A percentile compares a stretch with the other conserved stretches of the same genome.
phyloP scores from a whole-genome alignment of 2,329 filamentous ascomycete genomes.

The Fusarium dlaminii region DNA sequence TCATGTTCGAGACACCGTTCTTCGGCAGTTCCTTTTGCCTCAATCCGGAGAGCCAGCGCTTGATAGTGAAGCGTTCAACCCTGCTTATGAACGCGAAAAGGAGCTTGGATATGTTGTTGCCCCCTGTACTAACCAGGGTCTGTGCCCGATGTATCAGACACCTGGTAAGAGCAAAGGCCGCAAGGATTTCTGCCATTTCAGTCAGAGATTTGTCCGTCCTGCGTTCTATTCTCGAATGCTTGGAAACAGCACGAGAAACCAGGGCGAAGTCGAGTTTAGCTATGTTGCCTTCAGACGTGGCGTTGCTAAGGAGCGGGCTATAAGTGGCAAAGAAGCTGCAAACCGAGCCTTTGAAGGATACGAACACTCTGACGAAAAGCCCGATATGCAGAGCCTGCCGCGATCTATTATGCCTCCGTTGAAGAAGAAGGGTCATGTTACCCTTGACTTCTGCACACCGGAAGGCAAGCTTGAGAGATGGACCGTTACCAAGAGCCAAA shows the following conservation, averaged over 20 bases:
- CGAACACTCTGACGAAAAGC: slow-evolving; percentile 58
- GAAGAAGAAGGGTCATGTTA: slow-evolving; percentile 89
- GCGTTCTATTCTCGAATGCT: slow-evolving; percentile 82
- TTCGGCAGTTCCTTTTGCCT: slow-evolving; percentile 76
- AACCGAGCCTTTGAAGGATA: slow-evolving; percentile 78
- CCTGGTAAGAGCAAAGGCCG: slow-evolving; percentile 77
- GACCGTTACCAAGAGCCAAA: slow-evolving; percentile 86
- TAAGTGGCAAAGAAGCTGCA: slow-evolving; percentile 65
- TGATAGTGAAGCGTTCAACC: slow-evolving; percentile 52
- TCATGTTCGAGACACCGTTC: slow-evolving; percentile 79
- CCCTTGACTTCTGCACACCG: slow-evolving; percentile 90
- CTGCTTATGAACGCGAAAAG: slow-evolving; percentile 54
- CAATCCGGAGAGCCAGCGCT: slow-evolving; percentile 51
- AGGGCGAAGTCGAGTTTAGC: slow-evolving; percentile 91
- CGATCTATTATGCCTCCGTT: slow-evolving; percentile 81
- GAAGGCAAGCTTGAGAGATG: slow-evolving; percentile 88
- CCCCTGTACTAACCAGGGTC: slow-evolving; percentile 87
- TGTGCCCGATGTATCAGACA: slow-evolving; percentile 87
- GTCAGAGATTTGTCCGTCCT: slow-evolving; percentile 87
- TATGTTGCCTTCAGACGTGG: slow-evolving; percentile 89
- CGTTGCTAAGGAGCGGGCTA: slow-evolving; percentile 48
- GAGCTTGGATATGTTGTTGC: slow-evolving; percentile 73
- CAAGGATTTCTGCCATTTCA: slow-evolving; percentile 92
- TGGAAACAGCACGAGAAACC: slow-evolving; percentile 74
- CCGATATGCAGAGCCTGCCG: slow-evolving; percentile 76